These are phyloP conservation scores for Lecanicillium sp. DNA, from an alignment of 2,329 filamentous ascomycete species.

Conservation along the genomic window DNA sequence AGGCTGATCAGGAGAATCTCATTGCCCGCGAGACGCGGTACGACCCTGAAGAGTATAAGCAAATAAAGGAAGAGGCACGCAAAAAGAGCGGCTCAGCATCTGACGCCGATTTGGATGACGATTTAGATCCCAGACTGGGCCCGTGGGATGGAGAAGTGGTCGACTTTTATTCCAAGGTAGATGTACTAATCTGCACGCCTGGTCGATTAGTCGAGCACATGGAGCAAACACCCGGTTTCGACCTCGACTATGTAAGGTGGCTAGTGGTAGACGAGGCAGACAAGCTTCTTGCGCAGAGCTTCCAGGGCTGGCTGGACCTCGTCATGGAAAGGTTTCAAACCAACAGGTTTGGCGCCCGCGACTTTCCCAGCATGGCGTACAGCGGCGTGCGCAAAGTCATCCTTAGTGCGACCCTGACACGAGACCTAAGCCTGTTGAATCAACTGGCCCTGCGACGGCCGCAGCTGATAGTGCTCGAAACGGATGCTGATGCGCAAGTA, in stretches of 20 bases:
- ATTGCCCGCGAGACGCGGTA: conserved; percentile 46
- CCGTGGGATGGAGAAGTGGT: conserved; percentile 44
- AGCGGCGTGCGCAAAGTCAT: conserved; percentile 68
- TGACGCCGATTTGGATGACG: conserved; percentile 6
- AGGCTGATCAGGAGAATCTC: conserved; percentile 47
- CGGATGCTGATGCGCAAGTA: conserved; percentile 32
- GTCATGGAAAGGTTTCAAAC: conserved; percentile 55
- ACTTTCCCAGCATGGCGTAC: conserved; percentile 43
- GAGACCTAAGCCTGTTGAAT: conserved; percentile 71
- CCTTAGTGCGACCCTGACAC: conserved; percentile 86
- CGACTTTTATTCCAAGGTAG: conserved; percentile 62
- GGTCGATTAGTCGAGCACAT: conserved; percentile 89
- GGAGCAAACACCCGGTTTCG: conserved; percentile 74
- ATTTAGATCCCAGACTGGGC: conserved; percentile 21
- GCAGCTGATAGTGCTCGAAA: conserved; percentile 67
- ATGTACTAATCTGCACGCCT: conserved; percentile 85
- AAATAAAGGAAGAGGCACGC: conserved; percentile 13
- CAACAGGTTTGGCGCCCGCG: conserved; percentile 39
- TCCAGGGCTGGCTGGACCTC: conserved; percentile 78
- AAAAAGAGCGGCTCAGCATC: not conserved
- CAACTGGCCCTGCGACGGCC: conserved; percentile 66
- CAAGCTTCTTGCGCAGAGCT: conserved; percentile 81
- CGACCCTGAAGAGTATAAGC: conserved; percentile 48
- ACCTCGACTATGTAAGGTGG: conserved; percentile 72
- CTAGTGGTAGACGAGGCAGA: conserved; percentile 91